A percentile compares a stretch with the other conserved stretches of the same genome.
These are phyloP conservation scores for Schwanniomyces yamadae DNA, from an alignment of 805 yeast genomes.

Conservation along the genomic window DNA sequence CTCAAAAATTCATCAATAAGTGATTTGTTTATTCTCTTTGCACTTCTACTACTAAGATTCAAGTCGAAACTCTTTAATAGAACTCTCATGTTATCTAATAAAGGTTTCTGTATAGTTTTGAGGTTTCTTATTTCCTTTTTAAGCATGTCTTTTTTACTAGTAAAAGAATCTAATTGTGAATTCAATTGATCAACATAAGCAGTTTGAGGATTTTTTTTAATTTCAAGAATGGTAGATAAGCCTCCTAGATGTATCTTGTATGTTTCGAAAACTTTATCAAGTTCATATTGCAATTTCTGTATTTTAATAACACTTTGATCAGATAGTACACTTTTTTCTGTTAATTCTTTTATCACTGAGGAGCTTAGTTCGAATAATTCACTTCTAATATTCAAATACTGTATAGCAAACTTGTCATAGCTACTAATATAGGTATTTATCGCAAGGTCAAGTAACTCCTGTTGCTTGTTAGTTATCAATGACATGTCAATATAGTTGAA, in stretches of 20 bases:
- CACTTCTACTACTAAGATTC: slow-evolving; percentile 13
- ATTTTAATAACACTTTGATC: slow-evolving; percentile 6
- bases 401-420: slow-evolving; percentile 31
- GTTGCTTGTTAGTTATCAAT: slow-evolving; percentile 30
- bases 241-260: slow-evolving; percentile 26
- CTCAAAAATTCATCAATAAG: slow-evolving; percentile 8
- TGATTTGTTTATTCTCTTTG: slow-evolving; percentile 13
- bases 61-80: slow-evolving; percentile 22
- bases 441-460: slow-evolving; percentile 31
- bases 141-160: slow-evolving; percentile 12
- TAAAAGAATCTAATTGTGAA: slow-evolving; percentile 19
- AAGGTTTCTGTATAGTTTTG: slow-evolving; percentile 31
- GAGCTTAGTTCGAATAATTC: slow-evolving; percentile 21
- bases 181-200: slow-evolving; percentile 20
- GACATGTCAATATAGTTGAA: no score
- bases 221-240: slow-evolving; percentile 18
- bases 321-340: slow-evolving; percentile 7
- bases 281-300: slow-evolving; percentile 25
- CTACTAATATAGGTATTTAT: slow-evolving; percentile 27
- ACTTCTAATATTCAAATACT: slow-evolving; percentile 34
- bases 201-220: slow-evolving; percentile 10
- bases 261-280: slow-evolving; percentile 23
- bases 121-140: slow-evolving; percentile 23
- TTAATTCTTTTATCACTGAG: slow-evolving; percentile 11
- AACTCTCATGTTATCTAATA: slow-evolving; percentile 31